Percentiles rank a stretch among this genome's conserved stretches.
Conservation (phyloP, 2,329 filamentous ascomycete genomes). For the Cordyceps tenuipes region DNA sequence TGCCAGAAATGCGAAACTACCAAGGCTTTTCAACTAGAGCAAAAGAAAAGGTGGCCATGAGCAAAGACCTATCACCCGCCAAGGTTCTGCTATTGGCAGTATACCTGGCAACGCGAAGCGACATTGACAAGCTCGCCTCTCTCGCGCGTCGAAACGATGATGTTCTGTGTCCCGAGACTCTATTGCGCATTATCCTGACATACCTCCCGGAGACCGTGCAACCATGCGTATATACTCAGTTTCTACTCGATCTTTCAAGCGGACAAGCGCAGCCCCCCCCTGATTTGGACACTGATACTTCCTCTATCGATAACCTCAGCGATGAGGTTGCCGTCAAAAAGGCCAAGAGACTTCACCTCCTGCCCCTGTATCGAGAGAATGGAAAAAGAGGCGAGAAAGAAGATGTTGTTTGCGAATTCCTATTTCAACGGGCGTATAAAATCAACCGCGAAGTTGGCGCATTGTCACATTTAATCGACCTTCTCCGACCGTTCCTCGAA, state of each 20-base stretch:
- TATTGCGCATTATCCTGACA: conserved; percentile 66
- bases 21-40: neutral
- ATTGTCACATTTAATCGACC: conserved; percentile 55
- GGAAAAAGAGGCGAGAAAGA: conserved; percentile 38
- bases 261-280: conserved; percentile 32
- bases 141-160: conserved; percentile 49
- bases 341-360: conserved; percentile 53
- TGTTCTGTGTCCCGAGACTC: conserved; percentile 53
- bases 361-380: conserved; percentile 45
- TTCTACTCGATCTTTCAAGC: conserved; percentile 50
- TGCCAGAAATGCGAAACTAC: neutral
- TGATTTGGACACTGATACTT: conserved; percentile 43
- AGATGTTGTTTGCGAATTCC: conserved; percentile 53
- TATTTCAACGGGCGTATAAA: conserved; percentile 58
- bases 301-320: conserved; percentile 48
- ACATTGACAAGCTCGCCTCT: conserved; percentile 53
- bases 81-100: conserved; percentile 67
- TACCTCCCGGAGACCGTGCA: conserved; percentile 66
- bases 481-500: conserved; percentile 60
- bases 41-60: neutral
- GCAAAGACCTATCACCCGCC: conserved; percentile 46
- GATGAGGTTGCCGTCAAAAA: conserved; percentile 57
- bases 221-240: conserved; percentile 52
- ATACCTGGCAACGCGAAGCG: conserved; percentile 57
- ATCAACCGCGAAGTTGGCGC: conserved; percentile 68